Conservation (phyloP, 129 eudicot species). For the Oenanthe sinensis region DNA sequence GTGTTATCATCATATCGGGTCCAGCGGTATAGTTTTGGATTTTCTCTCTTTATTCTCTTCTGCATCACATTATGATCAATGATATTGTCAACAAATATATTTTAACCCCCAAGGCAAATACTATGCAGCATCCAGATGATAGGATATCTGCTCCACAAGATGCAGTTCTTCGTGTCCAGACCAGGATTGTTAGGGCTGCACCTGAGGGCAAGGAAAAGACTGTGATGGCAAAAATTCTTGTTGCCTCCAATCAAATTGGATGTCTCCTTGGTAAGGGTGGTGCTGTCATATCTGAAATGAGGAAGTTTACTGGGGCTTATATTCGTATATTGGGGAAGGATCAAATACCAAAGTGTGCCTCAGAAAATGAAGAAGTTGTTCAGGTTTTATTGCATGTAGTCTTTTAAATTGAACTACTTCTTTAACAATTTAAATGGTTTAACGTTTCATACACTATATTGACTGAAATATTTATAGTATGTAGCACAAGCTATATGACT, state of each 20-base stretch:
- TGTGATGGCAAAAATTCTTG: constrained; percentile 56
- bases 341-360: constrained; percentile 63
- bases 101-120: neutral
- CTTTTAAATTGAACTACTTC: neutral
- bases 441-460: neutral
- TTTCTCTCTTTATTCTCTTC: neutral
- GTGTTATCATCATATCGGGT: constrained; percentile 77
- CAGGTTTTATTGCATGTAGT: constrained; percentile 37
- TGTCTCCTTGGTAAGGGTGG: constrained; percentile 98
- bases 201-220: constrained; percentile 64
- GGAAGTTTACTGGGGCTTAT: constrained; percentile 84
- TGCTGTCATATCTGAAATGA: constrained; percentile 78
- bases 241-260: constrained; percentile 88
- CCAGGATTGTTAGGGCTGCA: constrained; percentile 68
- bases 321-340: constrained; percentile 82
- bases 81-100: constrained; percentile 5
- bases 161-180: constrained; percentile 84
- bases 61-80: neutral
- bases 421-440: neutral
- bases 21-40: constrained; percentile 53
- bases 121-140: constrained; percentile 72
- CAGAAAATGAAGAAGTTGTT: constrained; percentile 84
- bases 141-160: constrained; percentile 76
- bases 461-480: neutral
- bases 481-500: neutral